These are phyloP conservation scores for Trematosphaeria pertusa DNA, from an alignment of 2,329 filamentous ascomycete genomes.

Conservation along the genomic window DNA sequence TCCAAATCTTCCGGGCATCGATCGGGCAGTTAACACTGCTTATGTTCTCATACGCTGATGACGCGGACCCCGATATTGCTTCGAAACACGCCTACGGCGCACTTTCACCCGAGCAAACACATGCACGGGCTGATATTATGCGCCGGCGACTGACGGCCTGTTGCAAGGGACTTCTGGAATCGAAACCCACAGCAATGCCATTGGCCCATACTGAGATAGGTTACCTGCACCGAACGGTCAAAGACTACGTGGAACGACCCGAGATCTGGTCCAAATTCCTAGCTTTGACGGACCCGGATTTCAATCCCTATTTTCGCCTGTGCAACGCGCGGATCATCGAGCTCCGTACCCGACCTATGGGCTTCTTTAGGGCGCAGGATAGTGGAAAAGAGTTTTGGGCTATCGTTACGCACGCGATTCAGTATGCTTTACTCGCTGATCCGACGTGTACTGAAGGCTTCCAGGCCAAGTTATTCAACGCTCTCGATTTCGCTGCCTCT, in stretches of 20 bases:
- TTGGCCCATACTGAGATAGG: constrained; percentile 4
- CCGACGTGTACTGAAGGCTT: no score
- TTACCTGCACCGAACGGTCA: constrained; percentile 14
- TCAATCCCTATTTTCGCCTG: constrained; percentile 3
- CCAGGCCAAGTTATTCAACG: no score
- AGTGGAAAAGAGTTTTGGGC: no score
- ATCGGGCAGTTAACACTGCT: constrained; percentile 8
- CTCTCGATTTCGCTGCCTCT: no score
- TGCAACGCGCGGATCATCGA: constrained; percentile 6
- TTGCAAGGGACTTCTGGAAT: constrained; percentile 17
- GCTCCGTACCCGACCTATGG: neutral
- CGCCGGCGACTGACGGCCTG: constrained; percentile 8
- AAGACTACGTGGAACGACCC: constrained; percentile 11
- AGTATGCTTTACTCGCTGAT: no score
- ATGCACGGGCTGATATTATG: neutral
- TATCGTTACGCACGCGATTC: neutral
- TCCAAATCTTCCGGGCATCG: constrained; percentile 12
- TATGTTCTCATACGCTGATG: constrained; percentile 13
- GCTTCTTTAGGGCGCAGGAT: neutral
- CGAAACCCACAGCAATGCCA: neutral
- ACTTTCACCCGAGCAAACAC: neutral
- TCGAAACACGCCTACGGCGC: constrained; percentile 1
- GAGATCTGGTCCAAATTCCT: constrained; percentile 1
- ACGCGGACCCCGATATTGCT: constrained; percentile 2
- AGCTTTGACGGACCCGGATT: neutral